Evolutionary conservation across 495 filamentous ascomycete genomes (phyloP).

Genomic region (Penicillium lagena): DNA sequence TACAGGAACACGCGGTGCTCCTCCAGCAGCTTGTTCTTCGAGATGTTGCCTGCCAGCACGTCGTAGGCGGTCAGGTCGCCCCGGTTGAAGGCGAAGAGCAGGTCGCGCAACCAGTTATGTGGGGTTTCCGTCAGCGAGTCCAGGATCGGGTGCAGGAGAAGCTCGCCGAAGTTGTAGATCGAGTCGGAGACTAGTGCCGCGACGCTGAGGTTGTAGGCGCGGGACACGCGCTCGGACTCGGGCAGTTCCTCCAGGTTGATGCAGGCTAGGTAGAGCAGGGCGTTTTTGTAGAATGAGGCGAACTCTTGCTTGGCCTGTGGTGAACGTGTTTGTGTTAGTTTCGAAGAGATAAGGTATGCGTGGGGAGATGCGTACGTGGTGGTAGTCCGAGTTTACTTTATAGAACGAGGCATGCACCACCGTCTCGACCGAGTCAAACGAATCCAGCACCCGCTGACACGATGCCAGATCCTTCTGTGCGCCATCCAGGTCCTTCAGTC

Average conservation of each 20-base stretch:
- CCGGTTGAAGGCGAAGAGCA: constrained; percentile 96
- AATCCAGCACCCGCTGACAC: constrained; percentile 81
- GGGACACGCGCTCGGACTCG: constrained; percentile 62
- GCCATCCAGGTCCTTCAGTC: constrained; percentile 65
- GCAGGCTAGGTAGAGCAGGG: constrained; percentile 96
- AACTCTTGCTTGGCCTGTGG: constrained; percentile 76
- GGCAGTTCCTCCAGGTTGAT: constrained; percentile 73
- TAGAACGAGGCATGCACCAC: constrained; percentile 97
- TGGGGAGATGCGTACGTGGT: constrained; percentile 52
- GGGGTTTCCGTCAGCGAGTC: constrained; percentile 64
- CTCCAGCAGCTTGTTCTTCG: constrained; percentile 69
- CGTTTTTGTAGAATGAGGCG: constrained; percentile 92
- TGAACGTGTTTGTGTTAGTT: background rate
- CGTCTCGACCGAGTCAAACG: constrained; percentile 91
- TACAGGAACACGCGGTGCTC: constrained; percentile 77
- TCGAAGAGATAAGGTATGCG: background rate
- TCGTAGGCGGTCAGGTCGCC: constrained; percentile 87
- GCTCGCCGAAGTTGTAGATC: constrained; percentile 99
- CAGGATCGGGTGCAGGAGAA: constrained; percentile 93
- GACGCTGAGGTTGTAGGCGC: constrained; percentile 88
- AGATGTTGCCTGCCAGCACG: constrained; percentile 68
- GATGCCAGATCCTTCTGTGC: constrained; percentile 80
- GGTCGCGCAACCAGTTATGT: constrained; percentile 80
- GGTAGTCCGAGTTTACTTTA: constrained; percentile 90
- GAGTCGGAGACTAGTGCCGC: constrained; percentile 87